Percentiles rank a stretch among this genome's conserved stretches.
Conservation (phyloP, 1,139 yeast genomes). For the Magnusiomyces fungicola region DNA sequence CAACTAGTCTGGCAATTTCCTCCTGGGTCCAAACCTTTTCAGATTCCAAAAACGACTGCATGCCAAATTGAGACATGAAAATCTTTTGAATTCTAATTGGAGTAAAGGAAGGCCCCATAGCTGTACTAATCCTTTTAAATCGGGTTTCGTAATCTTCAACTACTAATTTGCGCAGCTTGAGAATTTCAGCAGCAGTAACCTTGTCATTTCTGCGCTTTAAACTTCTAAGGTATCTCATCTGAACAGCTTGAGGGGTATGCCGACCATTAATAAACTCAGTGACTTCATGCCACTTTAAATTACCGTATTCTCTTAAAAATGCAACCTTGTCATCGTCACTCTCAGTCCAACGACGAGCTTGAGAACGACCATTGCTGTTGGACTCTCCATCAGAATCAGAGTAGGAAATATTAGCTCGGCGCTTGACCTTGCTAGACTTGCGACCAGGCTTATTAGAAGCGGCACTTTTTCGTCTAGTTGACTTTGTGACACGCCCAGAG, state of each 20-base stretch:
- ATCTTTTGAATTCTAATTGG: constrained; percentile 14
- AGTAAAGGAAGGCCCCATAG: constrained; percentile 26
- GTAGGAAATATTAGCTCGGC: neutral
- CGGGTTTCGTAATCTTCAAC: constrained; percentile 37
- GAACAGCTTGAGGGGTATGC: constrained; percentile 28
- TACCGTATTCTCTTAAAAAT: constrained; percentile 33
- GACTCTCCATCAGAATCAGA: neutral
- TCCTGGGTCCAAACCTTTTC: constrained; percentile 13
- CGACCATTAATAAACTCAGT: constrained; percentile 30
- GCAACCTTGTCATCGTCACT: constrained; percentile 36
- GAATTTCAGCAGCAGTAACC: constrained; percentile 32
- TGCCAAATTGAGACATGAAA: constrained; percentile 12
- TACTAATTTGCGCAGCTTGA: constrained; percentile 27
- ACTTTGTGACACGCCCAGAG: too few species aligned
- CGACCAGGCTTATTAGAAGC: too few species aligned
- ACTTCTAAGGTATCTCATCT: constrained; percentile 36
- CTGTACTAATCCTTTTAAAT: constrained; percentile 33
- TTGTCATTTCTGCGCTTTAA: constrained; percentile 33
- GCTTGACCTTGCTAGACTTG: neutral
- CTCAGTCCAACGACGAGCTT: constrained; percentile 29
- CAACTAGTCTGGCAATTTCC: constrained; percentile 12
- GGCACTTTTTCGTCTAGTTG: too few species aligned
- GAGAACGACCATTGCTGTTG: neutral
- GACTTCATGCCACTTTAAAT: constrained; percentile 36
- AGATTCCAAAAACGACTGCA: constrained; percentile 6